These are phyloP conservation scores for Agrostemma githago DNA, from an alignment of 148 eudicot genomes.

Conservation along the genomic window DNA sequence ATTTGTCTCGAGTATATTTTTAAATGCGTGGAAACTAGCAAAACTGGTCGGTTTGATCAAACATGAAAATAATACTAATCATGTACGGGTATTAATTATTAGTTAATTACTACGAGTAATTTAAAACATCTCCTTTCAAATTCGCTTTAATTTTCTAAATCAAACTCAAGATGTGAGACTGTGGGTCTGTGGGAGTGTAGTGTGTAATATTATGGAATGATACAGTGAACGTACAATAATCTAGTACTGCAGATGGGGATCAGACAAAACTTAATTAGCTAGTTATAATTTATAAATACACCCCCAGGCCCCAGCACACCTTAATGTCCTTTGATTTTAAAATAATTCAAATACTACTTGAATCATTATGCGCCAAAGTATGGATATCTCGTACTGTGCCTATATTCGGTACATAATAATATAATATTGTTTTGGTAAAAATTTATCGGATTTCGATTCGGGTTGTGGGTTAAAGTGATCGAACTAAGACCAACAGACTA, in stretches of 20 bases:
- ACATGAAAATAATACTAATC: neutral
- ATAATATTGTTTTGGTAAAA: too few species aligned
- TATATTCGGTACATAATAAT: too few species aligned
- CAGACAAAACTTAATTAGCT: too few species aligned
- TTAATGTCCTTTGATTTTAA: too few species aligned
- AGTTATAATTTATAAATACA: too few species aligned
- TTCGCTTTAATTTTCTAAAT: neutral
- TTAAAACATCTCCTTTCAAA: neutral
- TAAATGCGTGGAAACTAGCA: neutral
- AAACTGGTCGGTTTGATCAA: neutral
- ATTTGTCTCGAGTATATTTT: neutral
- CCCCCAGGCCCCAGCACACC: too few species aligned
- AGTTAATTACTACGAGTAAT: neutral
- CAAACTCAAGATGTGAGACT: neutral
- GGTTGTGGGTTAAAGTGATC: too few species aligned
- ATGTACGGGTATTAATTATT: neutral
- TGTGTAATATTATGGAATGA: neutral
- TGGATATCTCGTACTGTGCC: too few species aligned
- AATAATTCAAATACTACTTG: too few species aligned
- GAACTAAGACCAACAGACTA: too few species aligned
- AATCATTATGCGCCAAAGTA: too few species aligned
- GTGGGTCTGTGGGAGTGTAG: neutral
- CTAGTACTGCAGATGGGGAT: neutral
- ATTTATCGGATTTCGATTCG: too few species aligned
- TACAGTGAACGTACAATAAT: slow-evolving; percentile 5